Percentiles rank a stretch among this genome's conserved stretches.
Evolutionary conservation across 805 yeast genomes (phyloP).

Genomic region (Candida maesae): DNA sequence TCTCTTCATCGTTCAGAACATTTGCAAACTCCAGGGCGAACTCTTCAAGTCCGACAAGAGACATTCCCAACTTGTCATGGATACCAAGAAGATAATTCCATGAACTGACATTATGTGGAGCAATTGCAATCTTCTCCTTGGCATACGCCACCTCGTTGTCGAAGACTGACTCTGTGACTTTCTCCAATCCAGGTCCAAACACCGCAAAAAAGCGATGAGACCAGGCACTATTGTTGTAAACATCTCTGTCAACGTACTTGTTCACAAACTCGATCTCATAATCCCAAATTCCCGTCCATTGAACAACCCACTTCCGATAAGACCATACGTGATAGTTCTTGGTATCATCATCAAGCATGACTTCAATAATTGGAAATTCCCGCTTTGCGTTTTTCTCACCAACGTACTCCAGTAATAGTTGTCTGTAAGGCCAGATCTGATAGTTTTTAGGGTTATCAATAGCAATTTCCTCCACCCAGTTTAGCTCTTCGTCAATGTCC

Average conservation of each 20-base stretch:
- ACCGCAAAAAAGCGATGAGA: conserved; percentile 68
- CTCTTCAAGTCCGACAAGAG: conserved; percentile 37
- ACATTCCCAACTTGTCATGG: conserved; percentile 29
- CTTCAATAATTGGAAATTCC: conserved; percentile 62
- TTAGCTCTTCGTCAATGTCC: conserved; percentile 50
- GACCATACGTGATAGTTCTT: conserved; percentile 98
- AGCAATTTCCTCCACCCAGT: conserved; percentile 78
- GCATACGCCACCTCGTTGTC: conserved; percentile 53
- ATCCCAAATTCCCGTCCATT: conserved; percentile 45
- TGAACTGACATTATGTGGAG: conserved; percentile 79
- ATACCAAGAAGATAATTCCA: conserved; percentile 83
- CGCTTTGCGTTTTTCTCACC: conserved; percentile 38
- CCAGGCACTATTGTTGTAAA: conserved; percentile 93
- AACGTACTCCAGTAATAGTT: conserved; percentile 46
- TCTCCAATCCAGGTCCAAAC: conserved; percentile 21
- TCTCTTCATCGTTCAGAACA: conserved; percentile 16
- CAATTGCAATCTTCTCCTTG: conserved; percentile 42
- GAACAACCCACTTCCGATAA: conserved; percentile 79
- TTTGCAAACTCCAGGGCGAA: conserved; percentile 45
- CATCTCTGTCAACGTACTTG: conserved; percentile 51
- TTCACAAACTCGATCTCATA: conserved; percentile 53
- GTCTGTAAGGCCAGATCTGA: conserved; percentile 96
- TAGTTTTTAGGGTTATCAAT: conserved; percentile 82
- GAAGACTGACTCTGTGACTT: conserved; percentile 21
- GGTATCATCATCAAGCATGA: conserved; percentile 72